Percentiles rank a stretch among this genome's conserved stretches.
Conservation (phyloP, 108 stramenopile species). For the Fistulifera pelliculosa region DNA sequence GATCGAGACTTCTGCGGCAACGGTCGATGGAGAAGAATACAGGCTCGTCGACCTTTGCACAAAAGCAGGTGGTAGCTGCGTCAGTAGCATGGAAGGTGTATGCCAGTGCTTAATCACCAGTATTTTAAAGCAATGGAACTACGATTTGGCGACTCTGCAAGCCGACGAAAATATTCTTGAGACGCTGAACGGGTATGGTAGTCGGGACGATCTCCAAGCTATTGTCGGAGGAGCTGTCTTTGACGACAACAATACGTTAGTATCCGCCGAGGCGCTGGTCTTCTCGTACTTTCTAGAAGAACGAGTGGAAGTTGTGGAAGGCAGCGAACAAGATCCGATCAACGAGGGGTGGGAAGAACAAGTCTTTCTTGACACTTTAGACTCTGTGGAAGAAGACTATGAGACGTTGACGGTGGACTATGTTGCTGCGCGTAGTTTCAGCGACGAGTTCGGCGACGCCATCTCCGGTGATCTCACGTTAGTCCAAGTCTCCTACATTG, state of each 20-base stretch:
- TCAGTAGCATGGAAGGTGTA: conserved; percentile 17
- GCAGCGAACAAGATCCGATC: conserved; percentile 27
- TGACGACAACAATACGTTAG: conserved; percentile 20
- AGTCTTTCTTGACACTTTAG: conserved; percentile 23
- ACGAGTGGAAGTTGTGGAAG: conserved; percentile 26
- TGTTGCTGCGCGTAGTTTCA: conserved; percentile 45
- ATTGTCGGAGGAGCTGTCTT: conserved; percentile 37
- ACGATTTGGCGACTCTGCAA: conserved; percentile 39
- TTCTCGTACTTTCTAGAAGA: conserved; percentile 51
- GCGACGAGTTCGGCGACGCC: conserved; percentile 70
- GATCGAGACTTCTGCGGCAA: conserved; percentile 19
- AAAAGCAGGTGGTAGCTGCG: conserved; percentile 44
- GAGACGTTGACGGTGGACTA: conserved; percentile 21
- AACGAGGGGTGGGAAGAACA: conserved; percentile 48
- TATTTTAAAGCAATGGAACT: conserved; percentile 57
- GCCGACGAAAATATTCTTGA: conserved; percentile 26
- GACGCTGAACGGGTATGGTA: conserved; percentile 39
- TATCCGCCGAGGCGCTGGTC: conserved; percentile 44
- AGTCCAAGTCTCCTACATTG: conserved; percentile 41
- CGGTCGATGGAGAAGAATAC: conserved; percentile 21
- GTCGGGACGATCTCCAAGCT: conserved; percentile 32
- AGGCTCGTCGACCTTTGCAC: conserved; percentile 32
- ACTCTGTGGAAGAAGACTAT: conserved; percentile 7
- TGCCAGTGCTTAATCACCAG: conserved; percentile 40
- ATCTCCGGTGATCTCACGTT: conserved; percentile 37